These are phyloP conservation scores for Plasmodium vivax DNA, from an alignment of 169 alveolate species.

Conservation along the genomic window DNA sequence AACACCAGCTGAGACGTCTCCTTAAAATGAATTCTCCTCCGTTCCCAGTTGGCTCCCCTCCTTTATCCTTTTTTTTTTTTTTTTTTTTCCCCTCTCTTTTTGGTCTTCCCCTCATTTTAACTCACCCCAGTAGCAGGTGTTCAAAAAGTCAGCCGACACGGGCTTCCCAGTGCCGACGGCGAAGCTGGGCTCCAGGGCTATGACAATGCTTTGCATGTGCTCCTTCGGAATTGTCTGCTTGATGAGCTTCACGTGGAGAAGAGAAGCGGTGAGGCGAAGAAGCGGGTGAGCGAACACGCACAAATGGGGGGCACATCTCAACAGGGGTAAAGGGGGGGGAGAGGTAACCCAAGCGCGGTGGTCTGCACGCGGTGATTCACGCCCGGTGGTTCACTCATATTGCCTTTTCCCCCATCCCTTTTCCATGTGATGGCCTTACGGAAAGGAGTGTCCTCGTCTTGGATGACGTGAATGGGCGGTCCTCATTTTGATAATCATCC, in stretches of 20 bases:
- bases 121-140: slow-evolving; percentile 32
- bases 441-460: slow-evolving; percentile 11
- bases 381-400: neutral
- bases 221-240: slow-evolving; percentile 37
- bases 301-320: neutral
- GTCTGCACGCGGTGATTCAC: neutral
- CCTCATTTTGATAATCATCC: slow-evolving; percentile 15
- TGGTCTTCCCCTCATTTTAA: neutral
- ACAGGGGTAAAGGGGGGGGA: neutral
- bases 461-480: neutral
- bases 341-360: neutral
- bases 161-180: slow-evolving; percentile 58
- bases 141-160: slow-evolving; percentile 4
- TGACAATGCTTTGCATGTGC: slow-evolving; percentile 42
- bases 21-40: neutral
- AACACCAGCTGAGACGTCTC: neutral
- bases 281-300: neutral
- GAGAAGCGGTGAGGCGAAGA: neutral
- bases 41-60: neutral
- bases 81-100: neutral
- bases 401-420: neutral
- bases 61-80: neutral
- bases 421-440: neutral
- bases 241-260: slow-evolving; percentile 6
- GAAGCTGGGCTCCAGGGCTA: slow-evolving; percentile 64